Evolutionary conservation across 1,284 basidiomycete species (phyloP), one percentile per base, ranked within the genome.

Genomic region (Xanthoconium separans): DNA sequence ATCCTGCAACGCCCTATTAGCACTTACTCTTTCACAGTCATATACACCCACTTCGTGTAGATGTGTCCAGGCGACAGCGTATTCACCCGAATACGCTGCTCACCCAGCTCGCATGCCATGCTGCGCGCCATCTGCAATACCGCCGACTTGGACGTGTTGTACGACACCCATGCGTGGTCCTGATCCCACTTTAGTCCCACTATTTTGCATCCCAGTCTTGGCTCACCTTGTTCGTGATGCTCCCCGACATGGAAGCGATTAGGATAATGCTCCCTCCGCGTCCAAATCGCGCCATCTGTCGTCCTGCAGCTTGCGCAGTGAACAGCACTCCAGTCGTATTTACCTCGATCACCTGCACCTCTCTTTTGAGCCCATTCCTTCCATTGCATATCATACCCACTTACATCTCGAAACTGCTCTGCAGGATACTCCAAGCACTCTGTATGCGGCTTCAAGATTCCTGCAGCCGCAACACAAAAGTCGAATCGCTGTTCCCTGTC

Each of bases 181-280:
- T 88, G 60, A 27, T 34, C 31, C 24, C 27, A 1, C 0, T 10
- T 53, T 22, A 50, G 45, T 50, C n/a, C 71, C 40, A 43, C 22
- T 9, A 2, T 34, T 16, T 6, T 27, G 6, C 20, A 6, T 18
- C 0, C 16, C 22, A n/a, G 11, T 12, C 2, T 13, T 31, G 3
- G 55, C 77, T 49, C 62, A 87, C 91, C 71, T 75, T 83, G 74
- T 93, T 93, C 50, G 90, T 90, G 60, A 94, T 85, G 50, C 84
- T 85, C 16, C 91, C 93, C 44, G 87, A 90, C 89, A 95, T 93
- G 55, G 89, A 92, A 22, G 89, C 92, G 61, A 94, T 85, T 57
- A 67, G 72, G 59, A 92, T 81, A 60, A 95, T 91, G 61, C 89
- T 92, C 2, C 91, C 92, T 15, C 79, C 77, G n/a, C 77, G 81